These are phyloP conservation scores for Picea mariana DNA, from an alignment of 83 land plant genomes.

Conservation along the genomic window DNA sequence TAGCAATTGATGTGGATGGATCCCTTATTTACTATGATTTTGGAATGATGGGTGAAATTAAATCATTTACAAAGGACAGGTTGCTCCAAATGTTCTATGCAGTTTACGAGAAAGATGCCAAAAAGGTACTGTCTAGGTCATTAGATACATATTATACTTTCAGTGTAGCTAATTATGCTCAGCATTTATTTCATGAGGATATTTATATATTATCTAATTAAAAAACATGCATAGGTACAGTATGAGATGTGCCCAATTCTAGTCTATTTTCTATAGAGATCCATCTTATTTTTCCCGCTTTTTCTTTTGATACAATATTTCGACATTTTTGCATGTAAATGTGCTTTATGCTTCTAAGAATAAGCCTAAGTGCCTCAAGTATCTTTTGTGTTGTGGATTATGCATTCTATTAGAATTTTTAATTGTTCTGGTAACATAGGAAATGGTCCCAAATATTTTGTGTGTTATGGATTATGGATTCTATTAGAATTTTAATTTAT, in stretches of 20 bases:
- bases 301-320: neutral
- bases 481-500: too few species aligned
- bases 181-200: neutral
- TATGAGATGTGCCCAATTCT: neutral
- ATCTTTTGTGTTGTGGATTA: too few species aligned
- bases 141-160: neutral
- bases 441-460: too few species aligned
- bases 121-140: slow-evolving; percentile 52
- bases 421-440: too few species aligned
- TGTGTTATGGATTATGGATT: too few species aligned
- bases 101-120: slow-evolving; percentile 94
- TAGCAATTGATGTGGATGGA: slow-evolving; percentile 87
- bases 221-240: neutral
- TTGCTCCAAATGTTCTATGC: slow-evolving; percentile 91
- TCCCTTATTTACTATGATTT: slow-evolving; percentile 95
- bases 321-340: too few species aligned
- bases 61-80: slow-evolving; percentile 75
- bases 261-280: neutral
- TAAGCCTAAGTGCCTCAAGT: too few species aligned
- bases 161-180: neutral
- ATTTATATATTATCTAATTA: neutral
- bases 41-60: slow-evolving; percentile 99
- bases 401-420: too few species aligned
- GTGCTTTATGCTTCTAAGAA: too few species aligned
- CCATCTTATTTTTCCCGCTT: neutral